Evolutionary conservation across 2,329 filamentous ascomycete species (phyloP), one percentile per base, ranked within the genome.

Genomic region (Tolypocladium ovalisporum): DNA sequence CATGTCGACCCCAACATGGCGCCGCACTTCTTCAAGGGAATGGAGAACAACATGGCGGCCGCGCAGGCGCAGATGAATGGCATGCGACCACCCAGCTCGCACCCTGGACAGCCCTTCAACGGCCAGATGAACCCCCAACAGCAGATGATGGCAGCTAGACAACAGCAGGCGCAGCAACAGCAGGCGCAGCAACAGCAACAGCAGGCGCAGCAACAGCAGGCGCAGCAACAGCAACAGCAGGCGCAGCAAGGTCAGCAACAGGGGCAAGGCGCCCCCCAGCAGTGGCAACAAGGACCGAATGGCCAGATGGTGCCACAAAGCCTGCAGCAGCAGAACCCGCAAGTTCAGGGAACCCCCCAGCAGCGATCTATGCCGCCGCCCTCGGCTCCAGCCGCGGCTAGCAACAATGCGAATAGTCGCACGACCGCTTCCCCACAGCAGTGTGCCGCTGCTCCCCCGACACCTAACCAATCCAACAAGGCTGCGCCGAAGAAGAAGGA

Each of bases 401-500:
- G 60, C 29, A 75, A 76, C 57, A 79, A 78, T 62, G 75, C 78
- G 56, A 81, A 82, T 64, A 79, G 76, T 61, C 76, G 80, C 56
- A 79, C 75, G 47, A 80, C 83, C 17, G 81, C 81, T 15, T 85
- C 84, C 22, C 85, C 84, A 29, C 84, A 86, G 64, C 80, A 82
- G 63, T 80, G 79, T 60, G 83, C 79, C 59, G 80, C 83, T 8
- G 87, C 86, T 39, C 89, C 89, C 1, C 89, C 89, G 1, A 94
- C 89, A 4, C 89, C 89, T 1, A 85, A 83, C 55, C 87, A 90
- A 67, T 71, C 77, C 1, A 86, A 85, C 67, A 93, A 93, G 76
- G 73, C 86, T 4, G 85, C 83, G 37, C 87, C 88, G 1, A 91
- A 90, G 71, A 93, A 93, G 80, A 89, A 90, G 76, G 83, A 85